These are phyloP conservation scores for Ophiostoma tasmaniense DNA, from an alignment of 2,329 filamentous ascomycete species.

Conservation along the genomic window DNA sequence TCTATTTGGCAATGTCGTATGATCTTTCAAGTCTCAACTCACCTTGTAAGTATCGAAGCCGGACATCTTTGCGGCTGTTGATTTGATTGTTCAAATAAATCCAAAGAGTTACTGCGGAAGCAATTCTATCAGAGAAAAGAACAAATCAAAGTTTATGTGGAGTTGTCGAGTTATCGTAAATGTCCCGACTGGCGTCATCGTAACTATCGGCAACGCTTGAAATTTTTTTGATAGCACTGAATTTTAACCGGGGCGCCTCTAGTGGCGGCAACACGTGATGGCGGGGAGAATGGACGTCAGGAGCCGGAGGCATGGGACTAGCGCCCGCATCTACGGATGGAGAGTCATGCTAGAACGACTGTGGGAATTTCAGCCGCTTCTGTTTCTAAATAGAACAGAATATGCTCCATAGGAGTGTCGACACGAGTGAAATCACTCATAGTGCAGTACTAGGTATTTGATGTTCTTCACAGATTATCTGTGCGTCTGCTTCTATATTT, in stretches of 20 bases:
- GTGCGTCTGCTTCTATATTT: too few relatives aligned
- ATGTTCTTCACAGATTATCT: too few relatives aligned
- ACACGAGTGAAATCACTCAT: too few relatives aligned
- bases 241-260: background rate
- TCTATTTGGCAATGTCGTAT: background rate
- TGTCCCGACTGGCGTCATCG: background rate
- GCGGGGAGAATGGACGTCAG: background rate
- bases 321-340: too few relatives aligned
- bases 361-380: too few relatives aligned
- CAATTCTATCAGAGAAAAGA: background rate
- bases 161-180: background rate
- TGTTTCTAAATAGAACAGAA: too few relatives aligned
- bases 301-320: too few relatives aligned
- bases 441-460: too few relatives aligned
- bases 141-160: background rate
- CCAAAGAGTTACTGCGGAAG: background rate
- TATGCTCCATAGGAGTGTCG: too few relatives aligned
- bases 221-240: slow-evolving; percentile 10
- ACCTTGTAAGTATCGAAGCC: slow-evolving; percentile 21
- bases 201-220: background rate
- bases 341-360: too few relatives aligned
- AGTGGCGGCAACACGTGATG: slow-evolving; percentile 4
- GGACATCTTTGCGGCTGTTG: slow-evolving; percentile 14
- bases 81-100: background rate
- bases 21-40: background rate